Conservation (phyloP, 2,329 filamentous ascomycete genomes). For the Cercospora zeae-maydis region DNA sequence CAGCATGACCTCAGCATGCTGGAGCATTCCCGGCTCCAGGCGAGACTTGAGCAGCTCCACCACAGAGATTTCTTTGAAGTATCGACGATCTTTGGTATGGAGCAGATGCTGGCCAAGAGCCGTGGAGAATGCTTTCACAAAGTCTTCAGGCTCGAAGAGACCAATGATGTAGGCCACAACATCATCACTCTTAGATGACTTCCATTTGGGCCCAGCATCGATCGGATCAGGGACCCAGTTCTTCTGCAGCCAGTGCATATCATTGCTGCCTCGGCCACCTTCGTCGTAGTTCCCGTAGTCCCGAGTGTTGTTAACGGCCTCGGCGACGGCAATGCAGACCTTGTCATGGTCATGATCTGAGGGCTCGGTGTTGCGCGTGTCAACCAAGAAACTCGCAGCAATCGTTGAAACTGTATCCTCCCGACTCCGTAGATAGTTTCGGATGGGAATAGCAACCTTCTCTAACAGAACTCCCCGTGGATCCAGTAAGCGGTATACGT, state of each 20-base stretch:
- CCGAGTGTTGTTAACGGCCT: slow-evolving; percentile 59
- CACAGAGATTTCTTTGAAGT: slow-evolving; percentile 76
- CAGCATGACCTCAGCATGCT: slow-evolving; percentile 96
- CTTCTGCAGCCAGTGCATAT: slow-evolving; percentile 76
- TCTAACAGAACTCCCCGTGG: slow-evolving; percentile 73
- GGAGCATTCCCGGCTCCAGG: slow-evolving; percentile 79
- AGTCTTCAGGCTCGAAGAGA: slow-evolving; percentile 85
- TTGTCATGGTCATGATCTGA: slow-evolving; percentile 42
- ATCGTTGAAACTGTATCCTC: slow-evolving; percentile 77
- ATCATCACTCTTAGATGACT: slow-evolving; percentile 81
- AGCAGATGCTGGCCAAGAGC: slow-evolving; percentile 81
- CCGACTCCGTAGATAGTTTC: slow-evolving; percentile 70
- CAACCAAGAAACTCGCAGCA: slow-evolving; percentile 68
- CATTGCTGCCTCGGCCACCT: slow-evolving; percentile 55
- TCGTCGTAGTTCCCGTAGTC: slow-evolving; percentile 48
- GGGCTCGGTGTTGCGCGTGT: slow-evolving; percentile 36
- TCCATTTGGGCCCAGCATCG: slow-evolving; percentile 86
- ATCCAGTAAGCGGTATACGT: slow-evolving; percentile 70
- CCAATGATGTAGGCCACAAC: slow-evolving; percentile 87
- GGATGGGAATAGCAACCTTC: slow-evolving; percentile 67
- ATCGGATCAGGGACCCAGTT: slow-evolving; percentile 89
- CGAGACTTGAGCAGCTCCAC: slow-evolving; percentile 82
- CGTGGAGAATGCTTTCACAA: slow-evolving; percentile 88
- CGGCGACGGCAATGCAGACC: slow-evolving; percentile 62
- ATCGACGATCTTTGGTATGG: slow-evolving; percentile 59